phyloP scores from a whole-genome alignment of 805 yeast genomes.

The Pichia thaimueangensis region DNA sequence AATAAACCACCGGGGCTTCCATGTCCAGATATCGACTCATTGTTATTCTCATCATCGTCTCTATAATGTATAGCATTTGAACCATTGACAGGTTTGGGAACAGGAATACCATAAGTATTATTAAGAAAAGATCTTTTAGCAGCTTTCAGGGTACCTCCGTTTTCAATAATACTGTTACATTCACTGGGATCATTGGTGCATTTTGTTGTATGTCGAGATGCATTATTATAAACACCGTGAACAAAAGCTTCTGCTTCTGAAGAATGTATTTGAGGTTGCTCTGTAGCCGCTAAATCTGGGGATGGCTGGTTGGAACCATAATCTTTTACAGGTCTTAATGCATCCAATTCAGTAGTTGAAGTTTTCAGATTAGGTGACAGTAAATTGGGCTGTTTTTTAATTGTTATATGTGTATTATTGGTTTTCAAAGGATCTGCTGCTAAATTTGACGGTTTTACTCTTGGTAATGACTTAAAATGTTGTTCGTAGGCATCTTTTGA shows the following conservation, averaged over 20 bases:
- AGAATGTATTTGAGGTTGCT: constrained; percentile 30
- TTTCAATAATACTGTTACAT: constrained; percentile 4
- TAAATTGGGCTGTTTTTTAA: constrained; percentile 49
- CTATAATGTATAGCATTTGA: background rate
- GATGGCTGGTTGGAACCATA: background rate
- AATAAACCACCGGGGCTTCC: constrained; percentile 46
- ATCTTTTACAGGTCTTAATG: background rate
- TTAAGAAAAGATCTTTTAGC: constrained; percentile 8
- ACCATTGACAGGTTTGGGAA: constrained; percentile 11
- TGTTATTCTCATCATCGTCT: background rate
- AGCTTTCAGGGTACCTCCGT: background rate
- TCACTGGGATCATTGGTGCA: constrained; percentile 2
- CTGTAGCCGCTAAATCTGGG: constrained; percentile 1
- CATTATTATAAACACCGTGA: constrained; percentile 30
- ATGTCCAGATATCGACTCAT: constrained; percentile 17
- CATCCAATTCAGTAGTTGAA: background rate
- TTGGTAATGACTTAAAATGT: constrained; percentile 15
- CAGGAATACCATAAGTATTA: constrained; percentile 14
- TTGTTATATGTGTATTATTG: constrained; percentile 57
- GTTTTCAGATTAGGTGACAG: background rate
- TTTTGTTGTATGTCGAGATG: constrained; percentile 15
- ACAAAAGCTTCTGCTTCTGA: constrained; percentile 40
- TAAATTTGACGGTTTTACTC: constrained; percentile 51
- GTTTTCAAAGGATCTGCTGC: constrained; percentile 69
- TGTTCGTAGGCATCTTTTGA: constrained; percentile 6